These are phyloP conservation scores for Artemisia tridentata DNA, from an alignment of 129 eudicot genomes.

Conservation along the genomic window DNA sequence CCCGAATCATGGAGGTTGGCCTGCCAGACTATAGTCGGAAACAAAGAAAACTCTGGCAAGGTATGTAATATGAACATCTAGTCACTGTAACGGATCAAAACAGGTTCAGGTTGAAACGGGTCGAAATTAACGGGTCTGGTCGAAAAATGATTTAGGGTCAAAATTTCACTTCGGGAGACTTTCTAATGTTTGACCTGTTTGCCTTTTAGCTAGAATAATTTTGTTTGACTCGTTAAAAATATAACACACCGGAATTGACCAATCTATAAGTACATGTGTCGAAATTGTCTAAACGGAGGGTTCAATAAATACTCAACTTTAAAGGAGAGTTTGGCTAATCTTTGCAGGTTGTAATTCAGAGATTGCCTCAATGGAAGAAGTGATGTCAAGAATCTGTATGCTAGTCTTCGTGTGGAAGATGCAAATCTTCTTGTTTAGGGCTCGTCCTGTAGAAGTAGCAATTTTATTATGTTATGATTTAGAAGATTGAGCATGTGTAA, in stretches of 20 bases:
- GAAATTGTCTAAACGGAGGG: neutral
- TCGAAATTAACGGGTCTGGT: neutral
- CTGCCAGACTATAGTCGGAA: conserved; percentile 97
- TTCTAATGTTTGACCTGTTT: neutral
- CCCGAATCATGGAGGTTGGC: conserved; percentile 99
- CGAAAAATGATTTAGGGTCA: neutral
- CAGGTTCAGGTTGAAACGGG: neutral
- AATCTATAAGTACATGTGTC: neutral
- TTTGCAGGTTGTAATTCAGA: conserved; percentile 69
- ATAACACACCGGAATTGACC: neutral
- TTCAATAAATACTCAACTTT: no score
- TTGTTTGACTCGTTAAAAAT: neutral
- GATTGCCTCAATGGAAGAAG: conserved; percentile 74
- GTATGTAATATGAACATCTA: conserved; percentile 31
- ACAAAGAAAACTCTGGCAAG: conserved; percentile 97
- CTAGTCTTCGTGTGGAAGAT: conserved; percentile 1
- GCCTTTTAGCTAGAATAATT: neutral
- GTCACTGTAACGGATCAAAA: neutral
- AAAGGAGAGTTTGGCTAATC: no score
- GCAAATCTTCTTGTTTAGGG: conserved; percentile 8
- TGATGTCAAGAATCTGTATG: conserved; percentile 26
- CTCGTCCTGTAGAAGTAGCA: neutral
- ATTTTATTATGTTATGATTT: neutral
- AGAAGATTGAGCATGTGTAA: neutral
- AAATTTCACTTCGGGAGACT: neutral